Base-by-base conservation (phyloP, 192 early-diverging fungal genomes). In the Backusella morwellensis region DNA sequence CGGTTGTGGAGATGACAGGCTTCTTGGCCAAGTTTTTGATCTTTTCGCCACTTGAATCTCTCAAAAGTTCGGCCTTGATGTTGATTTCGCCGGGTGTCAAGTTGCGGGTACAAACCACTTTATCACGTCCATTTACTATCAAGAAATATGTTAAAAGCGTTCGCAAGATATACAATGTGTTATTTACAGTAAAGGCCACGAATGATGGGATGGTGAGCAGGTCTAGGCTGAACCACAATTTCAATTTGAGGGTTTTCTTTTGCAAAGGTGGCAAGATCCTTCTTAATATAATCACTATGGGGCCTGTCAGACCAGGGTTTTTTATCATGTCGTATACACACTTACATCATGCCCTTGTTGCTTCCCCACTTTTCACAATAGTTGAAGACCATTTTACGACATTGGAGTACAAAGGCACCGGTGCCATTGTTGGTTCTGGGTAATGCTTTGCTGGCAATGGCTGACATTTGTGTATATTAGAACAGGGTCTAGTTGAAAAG, bases 361-460 rank as follows among this genome's bases (percentile, higher is more conserved):
- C 91, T 93, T 71, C 92, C 94, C 70, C 92, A 88, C 59, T 90
- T 91, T 84, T 95, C 94, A 81, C 94, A 94, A 80, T 95, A 95
- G 80, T 92, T 90, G 81, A 95, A 92, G 23, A 93, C 92, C 21
- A 95, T 80, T 66, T 92, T 93, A 38, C 91, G 89, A 76, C 93
- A 94, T 63, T 91, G 92, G 40, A 92, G 88, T 12, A 94, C 85
- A 81, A 91, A 95, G 14, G 89, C 87, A 8, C 91, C 93, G 32
- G 92, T 90, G 8, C 93, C 93, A 75, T 95, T 95, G 80, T 84
- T 90, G 40, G 85, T 78, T 66, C 40, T 73, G 4, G 72, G 50
- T 19, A 79, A 26, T n/a, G 70, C 26, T 71, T 75, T 79, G 29
- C 44, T 56, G 66, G 68, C 66, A 67, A 66, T 17, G 35, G 14